These are phyloP conservation scores for Eleusine indica DNA, from an alignment of 176 grass and related monocot genomes.

Conservation along the genomic window DNA sequence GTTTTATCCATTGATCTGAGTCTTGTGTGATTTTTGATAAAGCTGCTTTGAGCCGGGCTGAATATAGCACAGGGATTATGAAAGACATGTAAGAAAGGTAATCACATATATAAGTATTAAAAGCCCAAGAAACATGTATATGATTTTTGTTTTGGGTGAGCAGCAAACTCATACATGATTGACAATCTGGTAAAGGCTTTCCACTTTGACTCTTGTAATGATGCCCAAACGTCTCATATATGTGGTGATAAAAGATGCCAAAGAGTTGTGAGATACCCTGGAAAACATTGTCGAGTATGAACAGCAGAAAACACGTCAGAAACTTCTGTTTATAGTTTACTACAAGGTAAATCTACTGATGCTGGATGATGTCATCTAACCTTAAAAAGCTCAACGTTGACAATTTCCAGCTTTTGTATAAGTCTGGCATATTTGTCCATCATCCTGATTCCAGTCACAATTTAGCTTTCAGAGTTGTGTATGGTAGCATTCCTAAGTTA, in stretches of 20 bases:
- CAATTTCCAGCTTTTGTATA: slow-evolving; percentile 96
- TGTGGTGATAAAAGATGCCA: slow-evolving; percentile 92
- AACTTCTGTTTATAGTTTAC: neutral
- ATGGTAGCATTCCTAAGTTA: slow-evolving; percentile 34
- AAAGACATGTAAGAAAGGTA: slow-evolving; percentile 34
- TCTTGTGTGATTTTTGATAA: slow-evolving; percentile 98
- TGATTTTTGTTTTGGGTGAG: neutral
- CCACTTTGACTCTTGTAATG: slow-evolving; percentile 65
- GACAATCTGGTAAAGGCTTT: slow-evolving; percentile 63
- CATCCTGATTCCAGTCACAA: slow-evolving; percentile 67
- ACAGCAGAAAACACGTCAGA: slow-evolving; percentile 30
- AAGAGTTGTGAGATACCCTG: slow-evolving; percentile 93
- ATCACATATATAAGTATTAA: slow-evolving; percentile 29
- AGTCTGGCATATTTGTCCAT: slow-evolving; percentile 99
- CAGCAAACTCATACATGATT: slow-evolving; percentile 63
- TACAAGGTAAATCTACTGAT: slow-evolving; percentile 32
- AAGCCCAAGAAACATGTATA: slow-evolving; percentile 28
- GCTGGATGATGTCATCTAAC: slow-evolving; percentile 42
- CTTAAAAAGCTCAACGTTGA: slow-evolving; percentile 98
- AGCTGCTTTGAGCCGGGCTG: slow-evolving; percentile 80
- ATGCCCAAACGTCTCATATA: slow-evolving; percentile 90
- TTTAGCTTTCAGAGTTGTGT: slow-evolving; percentile 34
- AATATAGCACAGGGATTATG: slow-evolving; percentile 39
- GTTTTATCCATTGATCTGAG: slow-evolving; percentile 93
- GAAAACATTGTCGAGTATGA: slow-evolving; percentile 45